Evolutionary conservation across 2,329 filamentous ascomycete species (phyloP).

Genomic region (Penicillium sp.): DNA sequence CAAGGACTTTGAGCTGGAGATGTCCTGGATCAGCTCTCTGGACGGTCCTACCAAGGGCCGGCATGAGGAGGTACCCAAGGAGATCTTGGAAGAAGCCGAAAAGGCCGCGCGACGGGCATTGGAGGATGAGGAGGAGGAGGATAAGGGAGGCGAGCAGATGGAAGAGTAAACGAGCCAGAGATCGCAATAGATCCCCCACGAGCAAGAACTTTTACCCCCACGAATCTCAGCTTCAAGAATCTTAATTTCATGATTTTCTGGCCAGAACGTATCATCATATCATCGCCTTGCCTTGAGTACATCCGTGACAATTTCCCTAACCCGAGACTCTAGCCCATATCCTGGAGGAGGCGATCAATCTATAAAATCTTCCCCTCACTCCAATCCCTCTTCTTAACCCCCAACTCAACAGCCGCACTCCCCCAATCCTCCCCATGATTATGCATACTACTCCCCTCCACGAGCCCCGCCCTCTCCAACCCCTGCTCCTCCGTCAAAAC

Average conservation of each 20-base stretch:
- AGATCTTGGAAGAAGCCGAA: slow-evolving; percentile 88
- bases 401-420: slow-evolving; percentile 88
- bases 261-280: neutral
- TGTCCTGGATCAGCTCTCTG: slow-evolving; percentile 92
- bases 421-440: slow-evolving; percentile 99
- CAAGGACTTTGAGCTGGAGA: slow-evolving; percentile 98
- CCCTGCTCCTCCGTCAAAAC: slow-evolving; percentile 88
- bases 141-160: slow-evolving; percentile 75
- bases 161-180: slow-evolving; percentile 66
- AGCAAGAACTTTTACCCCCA: slow-evolving; percentile 12
- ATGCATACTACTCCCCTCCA: slow-evolving; percentile 63
- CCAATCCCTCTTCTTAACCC: slow-evolving; percentile 84
- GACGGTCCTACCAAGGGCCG: slow-evolving; percentile 88
- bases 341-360: neutral
- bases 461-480: slow-evolving; percentile 76
- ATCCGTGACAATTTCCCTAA: neutral
- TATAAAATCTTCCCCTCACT: slow-evolving; percentile 64
- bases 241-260: slow-evolving; percentile 13
- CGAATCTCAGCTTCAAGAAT: slow-evolving; percentile 7
- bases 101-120: slow-evolving; percentile 86
- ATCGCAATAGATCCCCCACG: neutral
- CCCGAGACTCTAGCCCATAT: too few species aligned
- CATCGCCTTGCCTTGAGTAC: neutral
- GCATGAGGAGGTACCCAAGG: slow-evolving; percentile 91
- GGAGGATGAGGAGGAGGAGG: slow-evolving; percentile 81